Evolutionary conservation across 495 filamentous ascomycete genomes (phyloP).

Genomic region (Filosporella fistucella): DNA sequence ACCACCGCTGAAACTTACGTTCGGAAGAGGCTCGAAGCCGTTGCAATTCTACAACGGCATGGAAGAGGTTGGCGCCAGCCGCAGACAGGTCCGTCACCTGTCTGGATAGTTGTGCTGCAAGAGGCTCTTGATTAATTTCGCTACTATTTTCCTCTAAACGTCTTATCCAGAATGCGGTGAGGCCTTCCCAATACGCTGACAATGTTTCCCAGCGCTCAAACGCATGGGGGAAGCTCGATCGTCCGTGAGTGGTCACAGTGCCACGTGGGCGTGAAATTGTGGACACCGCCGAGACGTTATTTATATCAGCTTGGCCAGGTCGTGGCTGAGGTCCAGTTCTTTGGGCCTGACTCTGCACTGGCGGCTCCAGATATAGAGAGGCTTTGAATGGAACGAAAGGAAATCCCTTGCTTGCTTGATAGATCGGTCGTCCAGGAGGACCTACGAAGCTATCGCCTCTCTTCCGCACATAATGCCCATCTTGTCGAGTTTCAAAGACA

Average conservation of each 20-base stretch:
- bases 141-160: constrained; percentile 83
- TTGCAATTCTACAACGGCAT: constrained; percentile 92
- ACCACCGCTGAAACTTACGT: constrained; percentile 96
- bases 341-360: neutral
- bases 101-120: constrained; percentile 78
- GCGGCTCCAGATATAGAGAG: neutral
- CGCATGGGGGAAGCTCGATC: too few relatives aligned
- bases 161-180: too few relatives aligned
- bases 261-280: too few relatives aligned
- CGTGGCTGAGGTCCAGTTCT: neutral
- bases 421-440: constrained; percentile 28
- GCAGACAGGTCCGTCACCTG: constrained; percentile 93
- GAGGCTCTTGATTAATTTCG: constrained; percentile 70
- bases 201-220: too few relatives aligned
- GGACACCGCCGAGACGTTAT: neutral
- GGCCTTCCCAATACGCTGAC: too few relatives aligned
- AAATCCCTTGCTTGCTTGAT: constrained; percentile 6
- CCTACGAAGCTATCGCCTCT: constrained; percentile 9
- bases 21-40: constrained; percentile 94
- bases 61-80: constrained; percentile 91
- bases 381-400: neutral
- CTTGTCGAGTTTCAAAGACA: constrained; percentile 2
- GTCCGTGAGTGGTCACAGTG: too few relatives aligned
- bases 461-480: constrained; percentile 8
- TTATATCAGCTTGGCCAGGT: neutral